Evolutionary conservation across 768 basidiomycete genomes (phyloP).

Genomic region (Trametes cingulata): DNA sequence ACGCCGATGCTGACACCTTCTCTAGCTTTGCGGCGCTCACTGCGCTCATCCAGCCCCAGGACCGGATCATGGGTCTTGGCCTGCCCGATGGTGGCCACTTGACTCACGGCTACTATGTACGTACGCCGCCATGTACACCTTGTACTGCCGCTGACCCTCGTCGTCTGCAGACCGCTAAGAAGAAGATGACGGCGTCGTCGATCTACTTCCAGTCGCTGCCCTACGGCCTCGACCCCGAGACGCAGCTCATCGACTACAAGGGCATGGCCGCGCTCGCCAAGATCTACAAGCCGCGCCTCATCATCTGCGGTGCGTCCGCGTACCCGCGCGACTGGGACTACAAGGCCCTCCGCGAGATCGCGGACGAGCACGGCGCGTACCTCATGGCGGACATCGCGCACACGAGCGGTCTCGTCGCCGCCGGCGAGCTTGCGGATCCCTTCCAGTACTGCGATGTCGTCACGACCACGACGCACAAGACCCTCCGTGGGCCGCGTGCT

Average conservation of each 20-base stretch:
- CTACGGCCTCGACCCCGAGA: conserved; percentile 79
- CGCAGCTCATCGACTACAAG: conserved; percentile 88
- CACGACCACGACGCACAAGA: conserved; percentile 99
- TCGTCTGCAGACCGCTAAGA: conserved; percentile 80
- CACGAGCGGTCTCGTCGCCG: conserved; percentile 93
- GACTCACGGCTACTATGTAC: conserved; percentile 94
- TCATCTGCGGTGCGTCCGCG: conserved; percentile 98
- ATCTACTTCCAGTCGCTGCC: conserved; percentile 99
- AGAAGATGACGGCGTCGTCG: conserved; percentile 99
- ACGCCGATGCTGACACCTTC: conserved; percentile 15
- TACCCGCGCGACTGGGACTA: conserved; percentile 99
- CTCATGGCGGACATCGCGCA: conserved; percentile 98
- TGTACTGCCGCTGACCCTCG: neutral
- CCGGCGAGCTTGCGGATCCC: conserved; percentile 84
- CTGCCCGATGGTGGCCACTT: conserved; percentile 97
- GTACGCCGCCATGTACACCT: conserved; percentile 27
- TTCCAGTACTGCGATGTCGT: conserved; percentile 98
- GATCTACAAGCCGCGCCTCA: conserved; percentile 91
- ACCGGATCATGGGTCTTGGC: conserved; percentile 98
- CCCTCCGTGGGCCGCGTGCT: conserved; percentile 95
- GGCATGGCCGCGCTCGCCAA: conserved; percentile 81
- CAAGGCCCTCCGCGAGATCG: conserved; percentile 72
- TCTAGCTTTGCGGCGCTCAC: conserved; percentile 93
- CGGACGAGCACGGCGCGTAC: conserved; percentile 87
- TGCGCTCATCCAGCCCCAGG: conserved; percentile 93